Evolutionary conservation across 176 grass and related monocot genomes (phyloP).

Genomic region (Saccharum officinarum): DNA sequence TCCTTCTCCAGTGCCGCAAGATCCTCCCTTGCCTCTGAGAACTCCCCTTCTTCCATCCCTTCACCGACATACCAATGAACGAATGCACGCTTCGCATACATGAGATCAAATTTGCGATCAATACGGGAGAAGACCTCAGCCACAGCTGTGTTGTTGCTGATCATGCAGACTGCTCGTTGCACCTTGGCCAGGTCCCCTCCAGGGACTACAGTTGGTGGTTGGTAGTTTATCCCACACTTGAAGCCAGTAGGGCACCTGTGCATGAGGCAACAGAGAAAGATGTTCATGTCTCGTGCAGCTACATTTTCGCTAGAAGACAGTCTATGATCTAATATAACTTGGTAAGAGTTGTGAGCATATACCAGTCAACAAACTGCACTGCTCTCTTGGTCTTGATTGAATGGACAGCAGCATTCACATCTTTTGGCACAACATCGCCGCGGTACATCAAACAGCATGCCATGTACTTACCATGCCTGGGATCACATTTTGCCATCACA

Average conservation of each 20-base stretch:
- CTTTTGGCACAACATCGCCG: conserved; percentile 77
- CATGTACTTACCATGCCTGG: conserved; percentile 92
- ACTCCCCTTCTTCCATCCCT: conserved; percentile 92
- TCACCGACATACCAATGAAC: conserved; percentile 90
- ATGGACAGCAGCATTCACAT: conserved; percentile 68
- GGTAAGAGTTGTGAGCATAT: background rate
- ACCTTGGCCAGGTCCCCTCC: conserved; percentile 82
- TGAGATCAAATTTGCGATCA: conserved; percentile 81
- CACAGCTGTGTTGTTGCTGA: conserved; percentile 85
- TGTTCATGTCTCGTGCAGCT: conserved; percentile 9
- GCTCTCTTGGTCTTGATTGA: conserved; percentile 72
- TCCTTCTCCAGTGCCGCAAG: conserved; percentile 10
- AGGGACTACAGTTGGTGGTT: conserved; percentile 69
- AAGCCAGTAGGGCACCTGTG: conserved; percentile 75
- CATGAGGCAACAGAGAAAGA: background rate
- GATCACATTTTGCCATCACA: conserved; percentile 83
- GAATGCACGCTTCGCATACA: conserved; percentile 78
- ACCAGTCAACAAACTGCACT: conserved; percentile 87
- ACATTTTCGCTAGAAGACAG: background rate
- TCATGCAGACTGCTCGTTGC: conserved; percentile 82
- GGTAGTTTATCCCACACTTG: conserved; percentile 93
- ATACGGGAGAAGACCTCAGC: conserved; percentile 79
- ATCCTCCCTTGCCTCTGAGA: conserved; percentile 81
- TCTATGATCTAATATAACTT: conserved; percentile 1
- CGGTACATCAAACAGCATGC: conserved; percentile 88